Percentiles rank a stretch among this genome's conserved stretches.
phyloP scores from a whole-genome alignment of 1,284 basidiomycete genomes.

The Cystobasidium pallidum region DNA sequence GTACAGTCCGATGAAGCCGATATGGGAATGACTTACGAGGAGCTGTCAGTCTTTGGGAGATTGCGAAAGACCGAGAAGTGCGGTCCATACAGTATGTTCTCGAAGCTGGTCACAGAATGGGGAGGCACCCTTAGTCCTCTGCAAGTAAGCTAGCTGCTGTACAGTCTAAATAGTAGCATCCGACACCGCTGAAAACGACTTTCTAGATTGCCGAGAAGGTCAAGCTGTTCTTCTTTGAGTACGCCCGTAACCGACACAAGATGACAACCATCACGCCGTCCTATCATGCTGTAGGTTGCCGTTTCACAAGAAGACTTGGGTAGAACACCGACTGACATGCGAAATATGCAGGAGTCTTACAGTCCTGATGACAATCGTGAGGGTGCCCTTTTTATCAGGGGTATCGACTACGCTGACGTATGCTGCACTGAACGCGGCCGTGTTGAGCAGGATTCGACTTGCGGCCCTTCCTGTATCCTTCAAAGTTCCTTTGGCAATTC shows the following conservation, averaged over 20 bases:
- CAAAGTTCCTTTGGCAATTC: conserved; percentile 94
- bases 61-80: conserved; percentile 95
- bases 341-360: conserved; percentile 75
- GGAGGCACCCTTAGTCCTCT: conserved; percentile 70
- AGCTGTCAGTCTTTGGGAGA: conserved; percentile 88
- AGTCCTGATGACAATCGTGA: conserved; percentile 94
- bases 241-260: conserved; percentile 96
- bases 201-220: conserved; percentile 91
- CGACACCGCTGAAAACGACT: background rate
- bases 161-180: too few relatives aligned
- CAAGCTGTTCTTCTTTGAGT: conserved; percentile 95
- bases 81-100: conserved; percentile 95
- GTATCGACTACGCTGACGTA: too few relatives aligned
- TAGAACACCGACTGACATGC: conserved; percentile 1
- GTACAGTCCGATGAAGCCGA: conserved; percentile 90
- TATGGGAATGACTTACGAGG: conserved; percentile 94
- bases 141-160: conserved; percentile 66
- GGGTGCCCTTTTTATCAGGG: conserved; percentile 53
- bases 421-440: conserved; percentile 34
- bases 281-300: conserved; percentile 76
- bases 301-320: background rate
- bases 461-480: conserved; percentile 92
- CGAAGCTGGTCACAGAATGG: conserved; percentile 92
- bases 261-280: conserved; percentile 98
- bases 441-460: conserved; percentile 78